Base-by-base conservation (phyloP, 1,284 basidiomycete species). In the Heterobasidion parviporum region DNA sequence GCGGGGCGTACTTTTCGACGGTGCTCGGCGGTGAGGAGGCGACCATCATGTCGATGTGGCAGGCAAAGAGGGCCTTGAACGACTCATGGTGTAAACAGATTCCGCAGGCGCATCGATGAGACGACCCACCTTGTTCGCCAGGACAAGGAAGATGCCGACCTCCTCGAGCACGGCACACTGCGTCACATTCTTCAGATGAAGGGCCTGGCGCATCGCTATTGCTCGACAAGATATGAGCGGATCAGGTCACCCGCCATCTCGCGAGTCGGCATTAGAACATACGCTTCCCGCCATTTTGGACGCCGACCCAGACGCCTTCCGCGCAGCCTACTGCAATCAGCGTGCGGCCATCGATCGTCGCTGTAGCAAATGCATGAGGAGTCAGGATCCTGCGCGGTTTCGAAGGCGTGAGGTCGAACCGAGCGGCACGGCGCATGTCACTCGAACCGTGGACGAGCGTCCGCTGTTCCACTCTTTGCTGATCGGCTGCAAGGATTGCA, bases 301-400 rank as follows among this genome's bases (percentile, higher is more conserved):
- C 87, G 0, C 95, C 96, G 61, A 98, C 96, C 92, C 94, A 98
- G 2, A 98, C 92, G 41, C 96, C 96, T 65, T 98, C 93, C 0
- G 91, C 87, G 69, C 94, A 96, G 18, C 95, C 95, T 61, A 98
- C 87, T 0, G 95, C 94, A 16, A 98, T 87, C 15, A 98, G 77
- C 2, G 82, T 81, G 47, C 92, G 82, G 4, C 89, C 85, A 67
- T 98, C 93, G 6, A 82, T 77, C 2, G 93, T 93, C 54, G 79
- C 89, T 92, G 59, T 6, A 51, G 35, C 16, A 35, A 6, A 26
- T 5, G 2, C 4, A 26, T 26, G 26, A 26, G 26, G 26, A 26
- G 26, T 32, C n/a, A 35, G 12, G 58, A 54, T 12, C 3, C 7
- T 26, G 26, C 48, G 48, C n/a, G 6, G 48, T 43, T 53, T 9